Base-by-base conservation (phyloP, 345 rosid species). In the Triadica sebifera region DNA sequence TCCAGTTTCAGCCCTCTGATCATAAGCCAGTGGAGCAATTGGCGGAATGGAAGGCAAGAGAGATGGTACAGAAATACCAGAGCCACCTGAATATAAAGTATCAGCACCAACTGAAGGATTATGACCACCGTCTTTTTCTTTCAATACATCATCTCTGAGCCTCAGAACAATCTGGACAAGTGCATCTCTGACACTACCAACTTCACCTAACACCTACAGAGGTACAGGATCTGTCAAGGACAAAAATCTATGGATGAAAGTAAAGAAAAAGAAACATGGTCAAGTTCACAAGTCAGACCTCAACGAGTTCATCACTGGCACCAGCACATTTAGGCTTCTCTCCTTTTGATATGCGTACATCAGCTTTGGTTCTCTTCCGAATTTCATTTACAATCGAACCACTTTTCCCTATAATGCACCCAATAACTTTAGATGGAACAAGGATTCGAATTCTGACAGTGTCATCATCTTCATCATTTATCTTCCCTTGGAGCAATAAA, bases 371-470 rank as follows among this genome's bases (percentile, higher is more conserved):
- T 75, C 85, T 89, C 83, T 87, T 91, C 84, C 99, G 82, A 69
- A 93, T 95, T 81, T 95, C 99, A 75, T 88, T 91, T 75, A 95
- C 86, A 71, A 93, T 91, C 45, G 96, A 89, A 60, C 99, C 99
- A 74, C 91, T 84, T 85, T 89, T 95, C 72, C 99, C 99, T 78
- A 93, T 93, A 67, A 95, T 79, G 75, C 99, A 95, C 38, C 98
- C 99, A 73, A 95, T 93, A 70, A 93, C 93, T 80, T 87, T 95
- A 46, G 98, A 91, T 47, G 97, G 83, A 73, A 95, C 87, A 71
- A 95, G 94, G 65, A 95, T 86, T 65, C 90, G 84, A 84, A 93
- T 87, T 67, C 84, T 75, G 65, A 82, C 86, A 50, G 79, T 83
- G 12, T 87, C 88, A 22, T 86, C 89, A 43, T 90, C 93, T 75